Evolutionary conservation across 2,329 filamentous ascomycete species (phyloP), one percentile per base, ranked within the genome.

Genomic region (Drechslerella coelobrocha): DNA sequence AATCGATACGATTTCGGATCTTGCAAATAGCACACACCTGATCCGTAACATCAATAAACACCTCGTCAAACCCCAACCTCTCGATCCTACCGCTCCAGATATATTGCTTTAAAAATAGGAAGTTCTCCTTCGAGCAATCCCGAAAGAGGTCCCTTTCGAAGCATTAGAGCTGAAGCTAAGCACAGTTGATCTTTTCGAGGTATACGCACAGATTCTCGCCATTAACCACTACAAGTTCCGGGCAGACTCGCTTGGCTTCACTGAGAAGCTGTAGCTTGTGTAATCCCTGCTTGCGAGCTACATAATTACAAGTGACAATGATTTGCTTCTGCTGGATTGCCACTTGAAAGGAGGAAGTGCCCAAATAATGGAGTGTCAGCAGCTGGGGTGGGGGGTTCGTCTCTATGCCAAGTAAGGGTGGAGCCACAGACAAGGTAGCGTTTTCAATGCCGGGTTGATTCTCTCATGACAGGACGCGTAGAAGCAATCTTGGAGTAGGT

Each of bases 251-350:
- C 79, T 86, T 90, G 2, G 93, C 94, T 72, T 97, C 91, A 57
- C 83, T 85, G 77, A 97, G 87, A 73, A 91, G 84, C 83, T 95
- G 92, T 69, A 97, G 83, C 81, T 99, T 97, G 78, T 85, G 83
- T 59, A 92, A 83, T 37, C 86, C 86, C n/a, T 80, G 84, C 55
- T 86, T 82, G 34, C 93, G 87, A 21, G 93, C 93, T 77, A 90
- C 90, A 79, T 97, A 97, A 80, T 97, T 97, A 83, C 91, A 95
- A 2, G 92, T 96, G 21, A 92, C 91, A 41, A 94, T 83, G 61
- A 97, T 96, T 78, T 92, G 90, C 80, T 97, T 97, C 79, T 97
- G 92, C 79, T 92, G 90, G 66, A 96, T 87, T 34, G 91, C 92
- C 31, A 97, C 81, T 5, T 92, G 17, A 89, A 6, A 55, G 8